Evolutionary conservation across 2,329 filamentous ascomycete genomes (phyloP).

Genomic region (Colletotrichum noveboracense): DNA sequence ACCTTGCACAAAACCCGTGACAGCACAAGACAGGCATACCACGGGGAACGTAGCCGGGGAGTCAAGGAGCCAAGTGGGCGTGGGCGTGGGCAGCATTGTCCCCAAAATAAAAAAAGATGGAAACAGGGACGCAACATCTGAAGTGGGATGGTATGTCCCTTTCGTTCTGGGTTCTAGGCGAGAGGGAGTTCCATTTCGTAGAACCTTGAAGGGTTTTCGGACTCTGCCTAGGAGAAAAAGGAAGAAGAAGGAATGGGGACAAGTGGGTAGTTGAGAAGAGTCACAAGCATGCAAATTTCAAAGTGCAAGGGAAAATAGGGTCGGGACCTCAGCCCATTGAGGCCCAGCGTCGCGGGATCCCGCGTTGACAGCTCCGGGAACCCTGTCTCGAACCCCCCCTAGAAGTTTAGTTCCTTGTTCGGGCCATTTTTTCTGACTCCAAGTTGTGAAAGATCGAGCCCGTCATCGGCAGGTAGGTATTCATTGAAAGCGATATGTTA

Average conservation of each 20-base stretch:
- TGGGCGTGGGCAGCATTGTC: too few relatives aligned
- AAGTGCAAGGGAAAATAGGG: neutral
- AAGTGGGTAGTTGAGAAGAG: slow-evolving; percentile 3
- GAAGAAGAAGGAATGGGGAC: neutral
- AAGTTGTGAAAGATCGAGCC: neutral
- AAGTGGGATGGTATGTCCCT: neutral
- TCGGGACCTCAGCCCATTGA: neutral
- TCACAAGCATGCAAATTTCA: neutral
- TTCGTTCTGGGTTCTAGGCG: neutral
- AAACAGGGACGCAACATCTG: neutral
- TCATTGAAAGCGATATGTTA: neutral
- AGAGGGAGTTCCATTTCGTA: neutral
- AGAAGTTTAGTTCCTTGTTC: neutral
- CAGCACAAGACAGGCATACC: neutral
- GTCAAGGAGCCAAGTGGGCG: neutral
- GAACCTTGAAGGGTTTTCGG: neutral
- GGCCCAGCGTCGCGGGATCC: slow-evolving; percentile 16
- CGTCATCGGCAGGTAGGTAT: neutral
- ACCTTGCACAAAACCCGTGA: neutral
- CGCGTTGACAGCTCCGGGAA: slow-evolving; percentile 18
- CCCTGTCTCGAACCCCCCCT: slow-evolving; percentile 3
- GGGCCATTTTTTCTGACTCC: neutral
- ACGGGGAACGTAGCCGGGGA: slow-evolving; percentile 4
- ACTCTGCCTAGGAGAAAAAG: neutral
- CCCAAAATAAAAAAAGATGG: neutral